Conservation (phyloP, 306 rosid species). For the Cucurbita ficifolia region DNA sequence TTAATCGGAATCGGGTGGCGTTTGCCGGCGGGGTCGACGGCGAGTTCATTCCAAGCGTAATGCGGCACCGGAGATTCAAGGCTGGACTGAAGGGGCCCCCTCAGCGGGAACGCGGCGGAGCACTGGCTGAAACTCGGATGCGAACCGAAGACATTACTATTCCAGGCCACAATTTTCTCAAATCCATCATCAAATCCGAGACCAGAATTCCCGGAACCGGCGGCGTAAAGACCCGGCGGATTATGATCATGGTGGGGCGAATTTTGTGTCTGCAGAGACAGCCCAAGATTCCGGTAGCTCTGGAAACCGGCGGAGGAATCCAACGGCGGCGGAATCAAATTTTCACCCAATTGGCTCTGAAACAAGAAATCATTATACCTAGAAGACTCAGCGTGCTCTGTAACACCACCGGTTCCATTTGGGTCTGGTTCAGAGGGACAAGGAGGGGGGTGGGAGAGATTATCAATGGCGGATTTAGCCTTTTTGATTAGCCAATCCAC, state of each 20-base stretch:
- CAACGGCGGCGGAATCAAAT: background rate
- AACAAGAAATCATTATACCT: background rate
- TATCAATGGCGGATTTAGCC: slow-evolving; percentile 40
- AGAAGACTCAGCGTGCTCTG: background rate
- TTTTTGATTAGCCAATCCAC: slow-evolving; percentile 54
- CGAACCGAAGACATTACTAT: background rate
- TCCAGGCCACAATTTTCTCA: slow-evolving; percentile 3
- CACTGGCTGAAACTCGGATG: background rate
- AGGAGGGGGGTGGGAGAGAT: slow-evolving; percentile 22
- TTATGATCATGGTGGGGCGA: background rate
- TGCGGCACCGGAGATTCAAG: background rate
- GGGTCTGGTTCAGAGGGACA: background rate
- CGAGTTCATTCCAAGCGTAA: background rate
- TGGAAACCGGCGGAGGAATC: background rate
- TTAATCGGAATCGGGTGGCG: background rate
- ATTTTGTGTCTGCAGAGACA: slow-evolving; percentile 1
- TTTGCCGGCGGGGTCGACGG: background rate
- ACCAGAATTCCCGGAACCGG: background rate
- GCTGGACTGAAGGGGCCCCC: slow-evolving; percentile 6
- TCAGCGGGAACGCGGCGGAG: background rate
- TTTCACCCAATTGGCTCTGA: background rate
- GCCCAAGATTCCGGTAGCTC: background rate
- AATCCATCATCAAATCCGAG: background rate
- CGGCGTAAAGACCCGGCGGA: background rate
- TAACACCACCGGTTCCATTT: background rate